phyloP scores from a whole-genome alignment of 805 yeast species.

The Starmerella sp. region DNA sequence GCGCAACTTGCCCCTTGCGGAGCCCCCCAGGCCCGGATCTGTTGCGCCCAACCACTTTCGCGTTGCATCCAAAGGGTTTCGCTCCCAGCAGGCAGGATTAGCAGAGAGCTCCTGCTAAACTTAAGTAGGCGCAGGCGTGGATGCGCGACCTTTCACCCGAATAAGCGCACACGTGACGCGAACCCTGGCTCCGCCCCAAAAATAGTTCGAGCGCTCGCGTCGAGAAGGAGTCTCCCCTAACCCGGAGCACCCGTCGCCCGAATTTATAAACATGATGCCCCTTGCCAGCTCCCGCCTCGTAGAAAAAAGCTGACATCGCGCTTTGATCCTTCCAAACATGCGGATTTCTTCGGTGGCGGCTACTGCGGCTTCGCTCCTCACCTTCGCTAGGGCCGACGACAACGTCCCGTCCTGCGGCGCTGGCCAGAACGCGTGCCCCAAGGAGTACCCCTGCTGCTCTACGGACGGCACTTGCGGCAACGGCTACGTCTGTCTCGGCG shows the following conservation, averaged over 20 bases:
- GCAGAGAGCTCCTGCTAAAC: neutral
- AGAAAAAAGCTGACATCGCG: neutral
- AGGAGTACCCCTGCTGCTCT: conserved; percentile 73
- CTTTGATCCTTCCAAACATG: neutral
- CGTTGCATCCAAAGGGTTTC: neutral
- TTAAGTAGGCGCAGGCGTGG: neutral
- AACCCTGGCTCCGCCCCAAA: neutral
- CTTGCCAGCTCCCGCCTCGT: neutral
- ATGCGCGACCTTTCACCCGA: conserved; percentile 3
- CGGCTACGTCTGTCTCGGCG: conserved; percentile 70
- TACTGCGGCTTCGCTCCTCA: conserved; percentile 1
- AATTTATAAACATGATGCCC: conserved; percentile 1
- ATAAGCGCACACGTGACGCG: neutral
- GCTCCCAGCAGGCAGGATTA: neutral
- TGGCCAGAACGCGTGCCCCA: conserved; percentile 47
- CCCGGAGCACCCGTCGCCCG: neutral
- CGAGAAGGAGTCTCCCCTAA: neutral
- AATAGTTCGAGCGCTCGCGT: neutral
- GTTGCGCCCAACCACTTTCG: conserved; percentile 4
- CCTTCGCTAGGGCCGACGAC: conserved; percentile 9
- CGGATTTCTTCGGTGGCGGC: conserved; percentile 5
- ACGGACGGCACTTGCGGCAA: conserved; percentile 72
- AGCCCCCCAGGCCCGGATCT: neutral
- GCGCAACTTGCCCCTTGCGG: too few relatives aligned
- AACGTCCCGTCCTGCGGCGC: conserved; percentile 22